phyloP scores from a whole-genome alignment of 345 rosid species.

The Acer saccharum region DNA sequence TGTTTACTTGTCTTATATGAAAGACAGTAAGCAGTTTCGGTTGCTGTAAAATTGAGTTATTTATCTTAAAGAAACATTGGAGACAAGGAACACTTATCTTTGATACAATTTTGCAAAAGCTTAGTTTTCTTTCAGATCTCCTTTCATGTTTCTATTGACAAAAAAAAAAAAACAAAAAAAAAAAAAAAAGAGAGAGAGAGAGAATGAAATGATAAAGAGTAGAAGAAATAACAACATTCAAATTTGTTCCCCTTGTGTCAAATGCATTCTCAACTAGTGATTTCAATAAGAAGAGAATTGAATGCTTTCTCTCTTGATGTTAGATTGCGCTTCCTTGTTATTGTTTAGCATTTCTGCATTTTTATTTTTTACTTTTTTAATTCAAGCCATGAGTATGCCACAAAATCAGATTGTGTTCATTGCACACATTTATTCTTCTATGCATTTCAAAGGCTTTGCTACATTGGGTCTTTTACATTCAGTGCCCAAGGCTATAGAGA shows the following conservation, averaged over 20 bases:
- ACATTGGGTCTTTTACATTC: neutral
- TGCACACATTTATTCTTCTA: neutral
- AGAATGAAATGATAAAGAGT: neutral
- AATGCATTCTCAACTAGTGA: neutral
- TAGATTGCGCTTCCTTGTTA: neutral
- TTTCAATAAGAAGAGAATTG: neutral
- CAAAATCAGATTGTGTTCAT: neutral
- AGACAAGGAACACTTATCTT: neutral
- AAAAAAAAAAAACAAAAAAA: neutral
- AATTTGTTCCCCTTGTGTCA: neutral
- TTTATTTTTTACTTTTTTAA: neutral
- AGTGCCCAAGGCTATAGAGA: neutral
- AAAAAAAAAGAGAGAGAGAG: neutral
- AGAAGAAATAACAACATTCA: neutral
- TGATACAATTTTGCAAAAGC: neutral
- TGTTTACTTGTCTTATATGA: neutral
- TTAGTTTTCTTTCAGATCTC: neutral
- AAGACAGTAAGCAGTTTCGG: neutral
- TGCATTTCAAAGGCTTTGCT: neutral
- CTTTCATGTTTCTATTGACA: neutral
- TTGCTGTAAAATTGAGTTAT: conserved; percentile 2
- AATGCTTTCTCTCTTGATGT: neutral
- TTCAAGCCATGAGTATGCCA: neutral
- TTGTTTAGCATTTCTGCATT: too few relatives aligned
- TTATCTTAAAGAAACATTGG: neutral